phyloP scores from a whole-genome alignment of 345 rosid genomes.

The Lepidium didymum region DNA sequence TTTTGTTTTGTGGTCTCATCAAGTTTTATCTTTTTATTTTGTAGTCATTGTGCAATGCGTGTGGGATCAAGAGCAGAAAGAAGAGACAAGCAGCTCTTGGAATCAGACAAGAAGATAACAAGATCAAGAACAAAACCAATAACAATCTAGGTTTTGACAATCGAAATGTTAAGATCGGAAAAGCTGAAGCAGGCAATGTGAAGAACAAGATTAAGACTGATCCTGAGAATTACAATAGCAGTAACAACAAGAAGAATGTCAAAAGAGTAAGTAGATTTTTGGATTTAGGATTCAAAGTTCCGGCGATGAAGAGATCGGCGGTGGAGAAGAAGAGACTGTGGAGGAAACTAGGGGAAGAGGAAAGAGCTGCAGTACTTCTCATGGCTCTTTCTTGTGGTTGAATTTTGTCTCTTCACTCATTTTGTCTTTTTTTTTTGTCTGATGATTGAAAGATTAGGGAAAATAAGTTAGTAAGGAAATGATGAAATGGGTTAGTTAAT shows the following conservation, averaged over 20 bases:
- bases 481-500: neutral
- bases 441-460: slow-evolving; percentile 6
- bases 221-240: neutral
- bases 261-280: slow-evolving; percentile 26
- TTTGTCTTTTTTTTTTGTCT: neutral
- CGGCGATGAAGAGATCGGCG: slow-evolving; percentile 52
- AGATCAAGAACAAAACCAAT: slow-evolving; percentile 31
- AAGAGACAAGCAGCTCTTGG: slow-evolving; percentile 46
- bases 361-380: slow-evolving; percentile 80
- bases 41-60: slow-evolving; percentile 87
- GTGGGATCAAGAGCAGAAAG: slow-evolving; percentile 86
- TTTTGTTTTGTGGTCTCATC: neutral
- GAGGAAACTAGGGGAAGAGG: slow-evolving; percentile 68
- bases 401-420: slow-evolving; percentile 23
- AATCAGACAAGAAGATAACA: slow-evolving; percentile 39
- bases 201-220: slow-evolving; percentile 59
- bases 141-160: neutral
- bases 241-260: slow-evolving; percentile 5
- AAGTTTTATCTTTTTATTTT: neutral
- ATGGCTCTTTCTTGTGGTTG: slow-evolving; percentile 85
- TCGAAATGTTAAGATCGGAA: slow-evolving; percentile 4
- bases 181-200: slow-evolving; percentile 31
- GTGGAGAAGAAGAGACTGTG: slow-evolving; percentile 52
- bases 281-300: slow-evolving; percentile 78
- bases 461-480: slow-evolving; percentile 18